Base-by-base conservation (phyloP, 2,329 filamentous ascomycete genomes). In the Scolecobasidium constrictum region DNA sequence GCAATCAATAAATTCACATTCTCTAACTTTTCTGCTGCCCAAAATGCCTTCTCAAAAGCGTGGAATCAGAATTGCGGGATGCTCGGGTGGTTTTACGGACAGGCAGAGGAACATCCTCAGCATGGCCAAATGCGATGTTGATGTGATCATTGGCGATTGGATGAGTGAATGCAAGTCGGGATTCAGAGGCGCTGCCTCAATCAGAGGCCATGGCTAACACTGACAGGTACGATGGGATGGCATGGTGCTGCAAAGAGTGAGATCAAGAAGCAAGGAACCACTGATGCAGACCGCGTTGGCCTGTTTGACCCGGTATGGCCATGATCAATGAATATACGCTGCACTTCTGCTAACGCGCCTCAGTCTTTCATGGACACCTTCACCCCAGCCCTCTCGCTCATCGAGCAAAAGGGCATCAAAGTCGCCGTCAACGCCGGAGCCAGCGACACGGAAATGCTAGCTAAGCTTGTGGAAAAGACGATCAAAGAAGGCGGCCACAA, bases 11-110 rank as follows among this genome's bases (percentile, higher is more conserved):
- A n/a, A n/a, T n/a, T n/a, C n/a, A n/a, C n/a, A n/a, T n/a, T n/a
- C n/a, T n/a, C n/a, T n/a, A n/a, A n/a, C n/a, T n/a, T n/a, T n/a
- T n/a, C n/a, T n/a, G n/a, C n/a, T n/a, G n/a, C 34, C 11, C 34
- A 36, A 9, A 13, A 43, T 43, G 40, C 40, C 33, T n/a, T 35
- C 35, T 18, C 19, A 43, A 18, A 56, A 57, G 37, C 53, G 54
- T 23, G 50, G 53, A 19, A 50, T 57, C 33, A 54, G 56, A 40
- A 56, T 58, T 38, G 54, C 53, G 26, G 58, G 58, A 33, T 56
- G 56, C 43, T 63, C 61, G 3, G 62, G 62, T 43, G 59, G 61
- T 11, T 63, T 60, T 26, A 60, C 59, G 17, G 62, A 65, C 42
- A 55, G 62, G 5, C 55, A 59, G 4, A 50, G 54, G 48, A 61